These are phyloP conservation scores for Geranium rotundifolium DNA, from an alignment of 345 rosid genomes.

Conservation along the genomic window DNA sequence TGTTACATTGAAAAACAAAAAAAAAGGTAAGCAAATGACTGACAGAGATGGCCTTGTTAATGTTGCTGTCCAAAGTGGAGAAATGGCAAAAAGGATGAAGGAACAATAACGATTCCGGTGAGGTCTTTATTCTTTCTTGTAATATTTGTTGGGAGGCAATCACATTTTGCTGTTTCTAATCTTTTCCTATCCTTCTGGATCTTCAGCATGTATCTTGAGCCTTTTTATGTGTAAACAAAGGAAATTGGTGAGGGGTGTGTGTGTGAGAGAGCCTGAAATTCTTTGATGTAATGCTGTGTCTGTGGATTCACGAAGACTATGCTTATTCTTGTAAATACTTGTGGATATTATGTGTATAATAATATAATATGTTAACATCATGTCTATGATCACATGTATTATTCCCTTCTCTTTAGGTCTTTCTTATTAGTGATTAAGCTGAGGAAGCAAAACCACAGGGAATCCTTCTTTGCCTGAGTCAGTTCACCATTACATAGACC, in stretches of 20 bases:
- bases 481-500: constrained; percentile 42
- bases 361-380: too few species aligned
- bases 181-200: background rate
- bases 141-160: background rate
- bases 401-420: too few species aligned
- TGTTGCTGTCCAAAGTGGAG: background rate
- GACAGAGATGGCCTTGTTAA: too few species aligned
- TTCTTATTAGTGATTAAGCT: constrained; percentile 78
- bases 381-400: too few species aligned
- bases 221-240: background rate
- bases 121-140: background rate
- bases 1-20: background rate
- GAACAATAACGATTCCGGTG: background rate
- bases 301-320: too few species aligned
- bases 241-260: background rate
- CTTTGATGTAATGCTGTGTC: constrained; percentile 16
- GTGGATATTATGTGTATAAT: too few species aligned
- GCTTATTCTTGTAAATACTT: too few species aligned
- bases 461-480: constrained; percentile 51
- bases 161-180: background rate
- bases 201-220: background rate
- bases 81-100: too few species aligned
- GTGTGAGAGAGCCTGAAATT: constrained; percentile 15
- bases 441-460: constrained; percentile 36
- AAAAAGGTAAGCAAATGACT: too few species aligned